phyloP scores from a whole-genome alignment of 2,329 filamentous ascomycete genomes.

The Hypoxylon sp. region DNA sequence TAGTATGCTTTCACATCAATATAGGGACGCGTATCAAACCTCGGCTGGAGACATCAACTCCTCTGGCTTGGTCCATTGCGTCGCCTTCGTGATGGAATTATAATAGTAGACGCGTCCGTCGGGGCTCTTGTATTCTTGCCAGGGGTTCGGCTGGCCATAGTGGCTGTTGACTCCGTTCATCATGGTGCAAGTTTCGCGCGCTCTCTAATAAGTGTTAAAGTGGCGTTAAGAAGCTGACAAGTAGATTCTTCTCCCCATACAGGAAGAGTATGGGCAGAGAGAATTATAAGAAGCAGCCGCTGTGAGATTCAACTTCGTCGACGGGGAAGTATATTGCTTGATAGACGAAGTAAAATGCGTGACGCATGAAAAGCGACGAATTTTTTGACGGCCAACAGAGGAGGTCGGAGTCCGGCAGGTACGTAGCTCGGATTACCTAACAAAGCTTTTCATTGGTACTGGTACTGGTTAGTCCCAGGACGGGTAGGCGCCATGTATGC shows the following conservation, averaged over 20 bases:
- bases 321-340: background rate
- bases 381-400: constrained; percentile 19
- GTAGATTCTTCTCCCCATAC: constrained; percentile 1
- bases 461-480: background rate
- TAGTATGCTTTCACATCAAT: constrained; percentile 40
- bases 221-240: background rate
- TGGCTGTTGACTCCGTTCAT: constrained; percentile 73
- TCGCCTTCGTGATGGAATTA: constrained; percentile 86
- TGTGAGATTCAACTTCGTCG: background rate
- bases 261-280: constrained; percentile 1
- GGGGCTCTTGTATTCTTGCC: constrained; percentile 85
- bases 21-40: constrained; percentile 64
- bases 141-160: constrained; percentile 69
- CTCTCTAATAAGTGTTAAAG: background rate
- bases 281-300: background rate
- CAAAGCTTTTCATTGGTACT: background rate
- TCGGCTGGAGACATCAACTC: constrained; percentile 88
- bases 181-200: constrained; percentile 42
- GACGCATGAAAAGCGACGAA: constrained; percentile 20
- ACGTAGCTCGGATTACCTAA: constrained; percentile 27
- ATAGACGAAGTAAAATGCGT: constrained; percentile 3
- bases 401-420: constrained; percentile 32
- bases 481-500: background rate
- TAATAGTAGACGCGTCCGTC: constrained; percentile 94
- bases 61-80: constrained; percentile 94